Conservation (phyloP, 164 flowering plant species). For the Hamamelis virginiana region DNA sequence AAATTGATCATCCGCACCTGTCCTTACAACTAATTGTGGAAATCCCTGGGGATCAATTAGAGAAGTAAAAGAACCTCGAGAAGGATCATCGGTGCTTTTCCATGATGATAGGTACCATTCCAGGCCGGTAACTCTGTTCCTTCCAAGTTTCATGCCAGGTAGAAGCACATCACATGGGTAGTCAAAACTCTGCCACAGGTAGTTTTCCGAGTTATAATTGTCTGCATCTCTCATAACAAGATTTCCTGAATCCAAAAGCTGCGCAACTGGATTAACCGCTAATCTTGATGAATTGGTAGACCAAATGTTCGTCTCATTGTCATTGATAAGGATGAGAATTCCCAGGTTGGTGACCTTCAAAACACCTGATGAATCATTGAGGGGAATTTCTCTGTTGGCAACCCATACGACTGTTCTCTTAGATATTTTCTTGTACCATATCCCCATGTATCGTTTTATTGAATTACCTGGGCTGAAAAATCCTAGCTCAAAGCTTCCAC, state of each 20-base stretch:
- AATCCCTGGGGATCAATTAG: slow-evolving; percentile 1
- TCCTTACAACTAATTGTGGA: slow-evolving; percentile 12
- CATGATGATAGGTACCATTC: slow-evolving; percentile 24
- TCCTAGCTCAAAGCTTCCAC: slow-evolving; percentile 32
- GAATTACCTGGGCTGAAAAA: slow-evolving; percentile 33
- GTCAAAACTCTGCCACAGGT: slow-evolving; percentile 39
- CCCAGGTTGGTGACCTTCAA: slow-evolving; percentile 13
- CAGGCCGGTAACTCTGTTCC: neutral
- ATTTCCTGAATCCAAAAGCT: slow-evolving; percentile 30
- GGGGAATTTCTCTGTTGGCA: slow-evolving; percentile 37
- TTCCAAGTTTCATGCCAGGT: slow-evolving; percentile 12
- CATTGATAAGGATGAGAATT: slow-evolving; percentile 5
- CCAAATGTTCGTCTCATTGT: slow-evolving; percentile 22
- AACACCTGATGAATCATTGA: slow-evolving; percentile 20
- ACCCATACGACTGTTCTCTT: slow-evolving; percentile 35
- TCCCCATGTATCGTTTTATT: slow-evolving; percentile 26
- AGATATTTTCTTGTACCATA: slow-evolving; percentile 35
- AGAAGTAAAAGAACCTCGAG: slow-evolving; percentile 24
- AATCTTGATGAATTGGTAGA: slow-evolving; percentile 15
- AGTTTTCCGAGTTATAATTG: neutral
- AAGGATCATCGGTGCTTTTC: slow-evolving; percentile 34
- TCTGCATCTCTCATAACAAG: slow-evolving; percentile 20
- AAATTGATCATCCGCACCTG: slow-evolving; percentile 1
- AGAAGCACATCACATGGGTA: slow-evolving; percentile 29
- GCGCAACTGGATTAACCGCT: slow-evolving; percentile 18